Evolutionary conservation across 2,329 filamentous ascomycete genomes (phyloP), one percentile per base, ranked within the genome.

Genomic region (Blastomyces gilchristii): DNA sequence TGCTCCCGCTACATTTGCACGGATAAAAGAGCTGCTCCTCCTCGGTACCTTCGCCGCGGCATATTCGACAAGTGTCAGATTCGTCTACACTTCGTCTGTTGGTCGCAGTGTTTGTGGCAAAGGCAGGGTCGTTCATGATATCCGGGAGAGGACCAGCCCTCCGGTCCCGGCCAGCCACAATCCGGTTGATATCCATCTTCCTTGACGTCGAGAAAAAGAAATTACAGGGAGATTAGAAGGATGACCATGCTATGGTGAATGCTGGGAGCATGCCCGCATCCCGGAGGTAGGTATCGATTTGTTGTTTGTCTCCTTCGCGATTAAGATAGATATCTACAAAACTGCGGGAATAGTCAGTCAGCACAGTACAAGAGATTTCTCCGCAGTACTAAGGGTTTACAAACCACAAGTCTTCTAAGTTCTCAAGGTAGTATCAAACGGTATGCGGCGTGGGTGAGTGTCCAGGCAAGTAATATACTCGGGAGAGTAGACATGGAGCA

Each of bases 1-100:
- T 99, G 78, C 93, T 97, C 63, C 94, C 94, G 73, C 91, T 97
- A 80, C 94, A 99, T 81, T 97, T 97, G 86, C 94, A 99, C 6
- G 94, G 94, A 73, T 95, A 94, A 80, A 96, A 99, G 49, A 99
- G 83, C 64, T 91, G 91, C 73, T 97, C 94, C 3, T 89, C 84
- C 3, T 82, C 76, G 0, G 88, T 89, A 62, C 85, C 91, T 76
- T 99, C 95, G 61, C 90, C 91, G 69, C 95, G 86, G 77, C 94
- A 99, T 80, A 99, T 99, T 65, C 94, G 87, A 80, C 94, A 99
- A n/a, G 91, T 95, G 72, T 96, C 90, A 63, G 83, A 81, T 62
- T 89, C 86, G 63, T 82, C 77, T 28, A 72, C 49, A 22, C 71
- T 71, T 63, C 70, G 76, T 43, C 73, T 72, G 66, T 75, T 76